Evolutionary conservation across 306 rosid genomes (phyloP), one percentile per base, ranked within the genome.

Genomic region (Erythrophleum fordii): DNA sequence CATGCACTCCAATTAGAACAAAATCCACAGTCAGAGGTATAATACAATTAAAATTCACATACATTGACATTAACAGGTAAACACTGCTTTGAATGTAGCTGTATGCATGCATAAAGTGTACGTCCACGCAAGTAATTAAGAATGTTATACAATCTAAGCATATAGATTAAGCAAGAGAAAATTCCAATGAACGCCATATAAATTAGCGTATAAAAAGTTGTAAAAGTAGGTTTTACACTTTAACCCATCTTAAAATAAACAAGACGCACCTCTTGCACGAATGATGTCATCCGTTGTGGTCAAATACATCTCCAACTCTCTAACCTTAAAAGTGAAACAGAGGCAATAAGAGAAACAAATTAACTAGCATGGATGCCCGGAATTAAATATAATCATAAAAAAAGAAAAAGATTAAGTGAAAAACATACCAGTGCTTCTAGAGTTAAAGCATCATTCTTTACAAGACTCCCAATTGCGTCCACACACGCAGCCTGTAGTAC

Each of bases 261-360:
- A 65, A 55, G 29, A 42, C 45, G 68, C 72, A 93, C 99, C 99
- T 90, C 98, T 86, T 69, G 96, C 86, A 11, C 97, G 98, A 79
- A 93, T 59, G 52, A 89, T 77, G 51, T 82, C 31, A 77, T 95
- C 94, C 3, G 96, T 87, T 12, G 90, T 88, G 56, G 98, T 95
- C 91, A 93, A 87, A 82, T 93, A 93, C 97, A 95, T 83, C 49
- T 75, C 86, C 97, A 95, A 83, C 84, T 93, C 96, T 73, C 80
- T 81, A 64, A 95, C 92, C 99, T 95, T 64, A 60, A 76, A 65
- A 56, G 42, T 28, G 58, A 46, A 76, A 72, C 75, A 59, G 69
- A 73, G 62, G 10, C 48, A 62, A 76, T 52, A 35, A 46, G 56
- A 41, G 76, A 23, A 52, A 72, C 53, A 66, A 56, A 83, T 55